phyloP scores from a whole-genome alignment of 768 basidiomycete genomes.

The Multifurca ochricompacta region DNA sequence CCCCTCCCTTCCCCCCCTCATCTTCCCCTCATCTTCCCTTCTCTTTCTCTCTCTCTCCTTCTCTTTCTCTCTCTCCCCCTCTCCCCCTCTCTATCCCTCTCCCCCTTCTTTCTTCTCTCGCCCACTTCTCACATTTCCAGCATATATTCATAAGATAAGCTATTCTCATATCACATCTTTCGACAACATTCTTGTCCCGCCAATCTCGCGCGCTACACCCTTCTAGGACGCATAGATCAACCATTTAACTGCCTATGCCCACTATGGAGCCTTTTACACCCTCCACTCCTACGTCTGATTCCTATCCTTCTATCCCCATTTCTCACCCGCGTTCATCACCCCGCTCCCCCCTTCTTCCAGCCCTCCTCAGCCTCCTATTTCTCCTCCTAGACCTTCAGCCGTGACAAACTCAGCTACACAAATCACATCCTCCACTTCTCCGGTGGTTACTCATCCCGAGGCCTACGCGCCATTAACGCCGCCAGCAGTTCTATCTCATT shows the following conservation, averaged over 20 bases:
- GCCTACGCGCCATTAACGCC: conserved; percentile 1
- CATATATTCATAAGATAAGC: conserved; percentile 14
- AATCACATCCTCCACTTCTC: conserved; percentile 8
- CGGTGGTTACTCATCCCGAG: conserved; percentile 1
- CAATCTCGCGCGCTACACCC: conserved; percentile 16
- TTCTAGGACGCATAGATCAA: conserved; percentile 15
- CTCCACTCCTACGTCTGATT: conserved; percentile 12
- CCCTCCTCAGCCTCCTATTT: conserved; percentile 20
- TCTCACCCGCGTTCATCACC: conserved; percentile 23
- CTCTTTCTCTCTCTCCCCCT: neutral
- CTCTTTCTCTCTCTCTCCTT: neutral
- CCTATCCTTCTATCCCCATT: conserved; percentile 20
- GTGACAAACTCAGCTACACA: conserved; percentile 3
- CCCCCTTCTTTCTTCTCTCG: neutral
- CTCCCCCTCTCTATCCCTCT: neutral
- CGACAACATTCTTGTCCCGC: conserved; percentile 7
- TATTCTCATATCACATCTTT: conserved; percentile 15
- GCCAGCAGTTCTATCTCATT: conserved; percentile 10
- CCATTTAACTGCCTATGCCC: conserved; percentile 9
- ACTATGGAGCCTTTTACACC: conserved; percentile 17
- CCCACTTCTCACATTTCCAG: conserved; percentile 8
- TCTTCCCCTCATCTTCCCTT: neutral
- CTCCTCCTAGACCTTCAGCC: conserved; percentile 16
- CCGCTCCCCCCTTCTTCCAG: conserved; percentile 14
- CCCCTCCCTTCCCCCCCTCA: neutral